A percentile compares a stretch with the other conserved stretches of the same genome.
phyloP scores from a whole-genome alignment of 2,329 filamentous ascomycete species.

The Exophiala xenobiotica region DNA sequence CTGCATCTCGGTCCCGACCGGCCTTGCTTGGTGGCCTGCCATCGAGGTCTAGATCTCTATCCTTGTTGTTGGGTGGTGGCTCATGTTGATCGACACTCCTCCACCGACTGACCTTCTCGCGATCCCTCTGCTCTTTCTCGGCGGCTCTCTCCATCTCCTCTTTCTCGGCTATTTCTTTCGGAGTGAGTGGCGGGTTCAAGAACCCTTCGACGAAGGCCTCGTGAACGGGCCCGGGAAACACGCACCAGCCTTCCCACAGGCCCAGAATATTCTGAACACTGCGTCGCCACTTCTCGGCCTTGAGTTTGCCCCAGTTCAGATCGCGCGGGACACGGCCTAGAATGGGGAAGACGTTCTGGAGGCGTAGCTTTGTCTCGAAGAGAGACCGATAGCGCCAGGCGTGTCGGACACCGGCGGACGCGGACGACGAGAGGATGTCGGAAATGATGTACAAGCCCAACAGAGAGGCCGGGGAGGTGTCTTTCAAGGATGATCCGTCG shows the following conservation, averaged over 20 bases:
- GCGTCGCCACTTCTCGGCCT: constrained; percentile 80
- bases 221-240: constrained; percentile 72
- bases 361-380: constrained; percentile 70
- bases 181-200: constrained; percentile 63
- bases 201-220: constrained; percentile 70
- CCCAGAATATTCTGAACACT: constrained; percentile 68
- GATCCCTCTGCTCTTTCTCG: no score
- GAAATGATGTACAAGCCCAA: constrained; percentile 78
- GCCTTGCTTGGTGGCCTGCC: not conserved
- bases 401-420: constrained; percentile 73
- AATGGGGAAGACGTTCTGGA: constrained; percentile 69
- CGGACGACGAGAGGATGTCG: constrained; percentile 77
- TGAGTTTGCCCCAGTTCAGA: constrained; percentile 74
- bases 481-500: no score
- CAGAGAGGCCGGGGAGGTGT: constrained; percentile 67
- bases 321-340: constrained; percentile 72
- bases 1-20: constrained; percentile 17
- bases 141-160: constrained; percentile 37
- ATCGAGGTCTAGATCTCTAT: not conserved
- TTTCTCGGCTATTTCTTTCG: constrained; percentile 41
- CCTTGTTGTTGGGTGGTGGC: not conserved
- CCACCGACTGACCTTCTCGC: constrained; percentile 13
- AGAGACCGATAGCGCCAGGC: constrained; percentile 83
- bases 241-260: constrained; percentile 65
- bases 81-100: constrained; percentile 28